A percentile compares a stretch with the other conserved stretches of the same genome.
These are phyloP conservation scores for Aristolochia contorta DNA, from an alignment of 164 flowering plant species.

Conservation along the genomic window DNA sequence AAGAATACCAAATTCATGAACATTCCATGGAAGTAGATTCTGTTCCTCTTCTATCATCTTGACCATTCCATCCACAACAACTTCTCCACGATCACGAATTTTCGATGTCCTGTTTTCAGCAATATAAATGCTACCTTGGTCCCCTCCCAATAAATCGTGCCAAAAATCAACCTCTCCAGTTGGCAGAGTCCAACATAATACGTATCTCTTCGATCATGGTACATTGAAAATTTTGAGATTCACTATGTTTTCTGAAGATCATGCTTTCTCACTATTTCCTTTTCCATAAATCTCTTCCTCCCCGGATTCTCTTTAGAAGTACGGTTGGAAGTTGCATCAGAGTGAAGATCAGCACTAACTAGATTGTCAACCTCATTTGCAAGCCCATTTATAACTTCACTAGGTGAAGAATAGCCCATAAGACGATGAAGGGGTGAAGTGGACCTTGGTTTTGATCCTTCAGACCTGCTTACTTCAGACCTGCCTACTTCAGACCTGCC, in stretches of 20 bases:
- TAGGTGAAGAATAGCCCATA: constrained; percentile 71
- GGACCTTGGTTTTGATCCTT: background rate
- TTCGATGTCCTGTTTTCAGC: no score
- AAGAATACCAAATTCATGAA: no score
- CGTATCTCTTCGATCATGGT: constrained; percentile 24
- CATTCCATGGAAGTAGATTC: constrained; percentile 31
- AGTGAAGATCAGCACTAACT: no score
- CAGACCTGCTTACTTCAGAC: background rate
- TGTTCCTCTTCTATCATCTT: constrained; percentile 61
- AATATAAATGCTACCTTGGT: no score
- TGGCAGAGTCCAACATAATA: constrained; percentile 13
- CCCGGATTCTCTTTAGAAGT: constrained; percentile 3
- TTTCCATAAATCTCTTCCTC: background rate
- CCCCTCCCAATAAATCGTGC: no score
- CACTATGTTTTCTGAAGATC: constrained; percentile 2
- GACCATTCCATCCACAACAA: no score
- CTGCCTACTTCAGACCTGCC: background rate
- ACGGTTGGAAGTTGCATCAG: background rate
- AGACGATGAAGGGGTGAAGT: constrained; percentile 62
- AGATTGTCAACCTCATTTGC: background rate
- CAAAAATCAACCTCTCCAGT: no score
- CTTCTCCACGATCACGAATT: no score
- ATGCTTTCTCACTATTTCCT: background rate
- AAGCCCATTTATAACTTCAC: constrained; percentile 10
- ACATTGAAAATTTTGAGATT: constrained; percentile 24